Evolutionary conservation across 2,329 filamentous ascomycete species (phyloP), one percentile per base, ranked within the genome.

Genomic region (Sclerotinia glacialis): DNA sequence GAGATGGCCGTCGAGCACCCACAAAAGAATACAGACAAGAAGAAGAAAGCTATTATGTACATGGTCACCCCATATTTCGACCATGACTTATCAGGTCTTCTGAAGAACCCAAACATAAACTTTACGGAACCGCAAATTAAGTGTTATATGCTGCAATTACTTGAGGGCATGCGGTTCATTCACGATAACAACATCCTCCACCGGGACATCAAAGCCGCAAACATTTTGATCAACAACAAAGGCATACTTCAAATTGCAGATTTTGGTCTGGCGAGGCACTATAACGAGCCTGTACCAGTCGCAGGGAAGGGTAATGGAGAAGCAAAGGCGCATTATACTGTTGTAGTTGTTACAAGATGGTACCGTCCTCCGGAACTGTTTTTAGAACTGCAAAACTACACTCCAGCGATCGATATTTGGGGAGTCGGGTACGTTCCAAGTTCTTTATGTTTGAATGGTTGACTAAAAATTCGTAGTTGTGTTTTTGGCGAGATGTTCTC

Each of bases 11-110:
- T 99, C 46, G 95, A 99, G 78, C 86, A 89, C 71, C 53, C 83
- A 85, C 66, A 85, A 83, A 75, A 74, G 61, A 71, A 59, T 26
- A 72, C 86, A 73, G 90, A 94, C 76, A 91, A 92, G 78, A 86
- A 89, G 72, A 93, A 91, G 78, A 87, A 89, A 68, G 89, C 89
- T 4, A 93, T 93, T 72, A 93, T 99, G 83, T 98, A 98, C 80
- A 99, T 99, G 95, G 94, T 96, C 62, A 97, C 89, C 54, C 95
- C 94, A 8, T 99, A 99, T 78, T 97, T 98, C 93, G 93, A 98
- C 74, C 95, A 99, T 79, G 95, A 99, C 79, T 85, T 99, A n/a
- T 96, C 94, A 11, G 95, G 95, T 54, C 86, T 99, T 40, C 87
- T 99, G 74, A 95, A 98, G 78, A 99, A 99, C 74, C 94, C 94